These are phyloP conservation scores for Pseudocercospora pini-densiflorae DNA, from an alignment of 2,329 filamentous ascomycete genomes.

Conservation along the genomic window DNA sequence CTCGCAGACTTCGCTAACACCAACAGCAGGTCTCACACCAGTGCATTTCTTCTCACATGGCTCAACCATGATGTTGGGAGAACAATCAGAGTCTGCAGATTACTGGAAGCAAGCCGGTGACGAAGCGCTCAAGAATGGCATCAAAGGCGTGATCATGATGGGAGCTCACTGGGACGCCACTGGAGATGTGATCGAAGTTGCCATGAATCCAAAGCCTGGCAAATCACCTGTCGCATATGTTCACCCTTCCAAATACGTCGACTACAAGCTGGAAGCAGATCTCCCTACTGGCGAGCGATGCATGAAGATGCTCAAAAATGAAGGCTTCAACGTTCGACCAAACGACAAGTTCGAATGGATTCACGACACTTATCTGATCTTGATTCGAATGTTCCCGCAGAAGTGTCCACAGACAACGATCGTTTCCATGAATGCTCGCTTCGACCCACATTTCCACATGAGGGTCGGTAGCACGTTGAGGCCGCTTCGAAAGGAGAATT, in stretches of 20 bases:
- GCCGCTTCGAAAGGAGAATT: conserved; percentile 58
- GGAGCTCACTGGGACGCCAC: conserved; percentile 69
- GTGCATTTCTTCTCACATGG: conserved; percentile 73
- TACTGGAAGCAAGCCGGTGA: conserved; percentile 72
- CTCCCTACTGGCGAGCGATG: conserved; percentile 57
- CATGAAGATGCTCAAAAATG: conserved; percentile 54
- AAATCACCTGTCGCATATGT: conserved; percentile 71
- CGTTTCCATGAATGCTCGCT: conserved; percentile 59
- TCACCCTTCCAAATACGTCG: conserved; percentile 65
- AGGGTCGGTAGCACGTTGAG: conserved; percentile 62
- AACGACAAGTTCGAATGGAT: conserved; percentile 71
- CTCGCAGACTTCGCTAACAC: not conserved
- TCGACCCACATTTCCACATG: conserved; percentile 62
- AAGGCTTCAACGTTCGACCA: conserved; percentile 59
- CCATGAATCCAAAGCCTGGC: conserved; percentile 62
- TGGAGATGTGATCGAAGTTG: conserved; percentile 62
- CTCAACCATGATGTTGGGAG: conserved; percentile 73
- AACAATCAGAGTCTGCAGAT: conserved; percentile 63
- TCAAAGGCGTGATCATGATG: conserved; percentile 71
- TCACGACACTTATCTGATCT: conserved; percentile 71
- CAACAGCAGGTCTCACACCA: conserved; percentile 47
- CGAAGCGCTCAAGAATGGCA: conserved; percentile 61
- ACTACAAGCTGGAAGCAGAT: conserved; percentile 67
- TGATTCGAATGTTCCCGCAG: conserved; percentile 71
- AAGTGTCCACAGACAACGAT: conserved; percentile 69